Percentiles rank a stretch among this genome's conserved stretches.
Conservation (phyloP, 805 yeast genomes). For the Candida nanaspora region DNA sequence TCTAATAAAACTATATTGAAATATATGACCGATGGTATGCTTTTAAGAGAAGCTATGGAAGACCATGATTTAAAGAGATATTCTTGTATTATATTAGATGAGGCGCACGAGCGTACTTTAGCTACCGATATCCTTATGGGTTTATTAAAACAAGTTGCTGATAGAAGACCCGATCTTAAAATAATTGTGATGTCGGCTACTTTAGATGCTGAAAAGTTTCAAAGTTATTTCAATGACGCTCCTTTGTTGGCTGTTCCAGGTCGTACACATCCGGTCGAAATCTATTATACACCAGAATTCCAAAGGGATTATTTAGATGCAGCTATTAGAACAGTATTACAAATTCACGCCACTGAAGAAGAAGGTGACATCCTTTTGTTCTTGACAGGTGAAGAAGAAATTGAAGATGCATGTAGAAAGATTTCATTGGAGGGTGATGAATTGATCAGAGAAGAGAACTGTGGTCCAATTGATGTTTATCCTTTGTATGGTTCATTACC, state of each 20-base stretch:
- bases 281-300: constrained; percentile 93
- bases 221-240: constrained; percentile 80
- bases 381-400: constrained; percentile 95
- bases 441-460: constrained; percentile 76
- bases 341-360: constrained; percentile 94
- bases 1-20: constrained; percentile 73
- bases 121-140: constrained; percentile 98
- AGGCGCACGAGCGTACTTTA: constrained; percentile 96
- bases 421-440: constrained; percentile 85
- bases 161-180: constrained; percentile 80
- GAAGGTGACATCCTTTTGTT: constrained; percentile 86
- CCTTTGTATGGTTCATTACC: constrained; percentile 96
- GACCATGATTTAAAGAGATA: constrained; percentile 77
- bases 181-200: constrained; percentile 97
- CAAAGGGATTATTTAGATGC: constrained; percentile 94
- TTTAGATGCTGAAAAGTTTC: constrained; percentile 93
- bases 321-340: constrained; percentile 90
- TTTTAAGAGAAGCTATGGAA: constrained; percentile 94
- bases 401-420: constrained; percentile 93
- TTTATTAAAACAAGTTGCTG: constrained; percentile 71
- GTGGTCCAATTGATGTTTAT: constrained; percentile 85
- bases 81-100: constrained; percentile 90
- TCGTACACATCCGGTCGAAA: constrained; percentile 95
- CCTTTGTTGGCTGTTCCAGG: constrained; percentile 97
- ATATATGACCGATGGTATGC: constrained; percentile 99